These are phyloP conservation scores for Salinomyces thailandicus DNA, from an alignment of 2,329 filamentous ascomycete species.

Conservation along the genomic window DNA sequence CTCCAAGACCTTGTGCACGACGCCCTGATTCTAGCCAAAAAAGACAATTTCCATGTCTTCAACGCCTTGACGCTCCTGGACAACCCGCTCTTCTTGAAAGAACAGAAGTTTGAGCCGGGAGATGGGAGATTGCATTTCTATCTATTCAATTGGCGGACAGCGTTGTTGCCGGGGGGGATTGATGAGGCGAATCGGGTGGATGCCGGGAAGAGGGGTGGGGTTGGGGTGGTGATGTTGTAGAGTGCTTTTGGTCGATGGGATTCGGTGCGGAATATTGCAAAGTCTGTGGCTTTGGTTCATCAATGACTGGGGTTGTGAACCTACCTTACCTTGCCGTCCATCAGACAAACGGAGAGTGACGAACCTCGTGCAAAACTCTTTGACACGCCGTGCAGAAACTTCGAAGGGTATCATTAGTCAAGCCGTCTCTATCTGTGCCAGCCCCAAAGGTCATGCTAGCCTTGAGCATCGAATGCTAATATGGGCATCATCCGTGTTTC, in stretches of 20 bases:
- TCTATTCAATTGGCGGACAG: conserved; percentile 89
- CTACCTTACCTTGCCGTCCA: too few species aligned
- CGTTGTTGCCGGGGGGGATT: conserved; percentile 75
- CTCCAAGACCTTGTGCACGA: conserved; percentile 75
- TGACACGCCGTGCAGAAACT: too few species aligned
- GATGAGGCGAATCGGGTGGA: conserved; percentile 70
- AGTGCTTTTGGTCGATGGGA: too few species aligned
- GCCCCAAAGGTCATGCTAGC: too few species aligned
- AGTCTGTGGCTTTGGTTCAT: too few species aligned
- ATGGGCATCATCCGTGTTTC: too few species aligned
- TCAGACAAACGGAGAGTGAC: too few species aligned
- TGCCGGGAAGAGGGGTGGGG: conserved; percentile 66
- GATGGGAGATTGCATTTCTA: conserved; percentile 96
- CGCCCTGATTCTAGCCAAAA: conserved; percentile 74
- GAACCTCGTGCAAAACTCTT: too few species aligned
- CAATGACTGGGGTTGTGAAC: too few species aligned
- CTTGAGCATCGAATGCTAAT: too few species aligned
- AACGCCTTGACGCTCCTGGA: conserved; percentile 91
- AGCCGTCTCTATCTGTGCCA: not conserved
- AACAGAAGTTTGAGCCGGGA: conserved; percentile 89
- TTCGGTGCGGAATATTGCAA: too few species aligned
- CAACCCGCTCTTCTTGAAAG: conserved; percentile 83
- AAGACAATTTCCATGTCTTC: conserved; percentile 84
- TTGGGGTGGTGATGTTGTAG: conserved; percentile 80
- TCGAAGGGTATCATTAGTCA: not conserved